Evolutionary conservation across 805 yeast genomes (phyloP).

Genomic region (Nakazawaea pomicola): DNA sequence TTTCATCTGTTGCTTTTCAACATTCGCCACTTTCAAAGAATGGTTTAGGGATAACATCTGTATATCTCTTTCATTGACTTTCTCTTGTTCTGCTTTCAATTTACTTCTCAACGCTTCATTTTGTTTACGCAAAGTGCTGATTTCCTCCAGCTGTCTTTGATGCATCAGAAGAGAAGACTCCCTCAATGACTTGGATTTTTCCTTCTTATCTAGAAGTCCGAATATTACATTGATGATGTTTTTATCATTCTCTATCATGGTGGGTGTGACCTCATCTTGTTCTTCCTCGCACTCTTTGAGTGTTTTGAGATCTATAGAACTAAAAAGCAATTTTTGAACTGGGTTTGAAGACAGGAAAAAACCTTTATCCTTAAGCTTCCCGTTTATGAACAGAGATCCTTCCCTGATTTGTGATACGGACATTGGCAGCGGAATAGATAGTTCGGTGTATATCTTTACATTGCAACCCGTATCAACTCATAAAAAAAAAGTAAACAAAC

Average conservation of each 20-base stretch:
- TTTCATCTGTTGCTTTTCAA: constrained; percentile 5
- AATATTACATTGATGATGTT: constrained; percentile 23
- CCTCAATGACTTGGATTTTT: constrained; percentile 18
- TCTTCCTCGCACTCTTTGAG: constrained; percentile 2
- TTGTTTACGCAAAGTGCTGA: constrained; percentile 4
- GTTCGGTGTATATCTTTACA: neutral
- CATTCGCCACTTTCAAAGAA: neutral
- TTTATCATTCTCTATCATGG: constrained; percentile 26
- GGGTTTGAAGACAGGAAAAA: constrained; percentile 19
- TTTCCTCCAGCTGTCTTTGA: constrained; percentile 4
- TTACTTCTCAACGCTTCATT: constrained; percentile 4
- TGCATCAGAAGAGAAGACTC: constrained; percentile 12
- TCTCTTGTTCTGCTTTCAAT: neutral
- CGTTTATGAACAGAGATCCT: constrained; percentile 18
- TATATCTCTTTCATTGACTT: constrained; percentile 4
- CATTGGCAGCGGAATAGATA: neutral
- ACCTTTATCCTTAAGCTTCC: constrained; percentile 21
- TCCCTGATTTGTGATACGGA: constrained; percentile 8
- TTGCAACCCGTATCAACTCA: no score
- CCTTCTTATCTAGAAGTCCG: constrained; percentile 20
- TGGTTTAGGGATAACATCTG: constrained; percentile 5
- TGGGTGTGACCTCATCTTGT: neutral
- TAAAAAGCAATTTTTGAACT: constrained; percentile 17
- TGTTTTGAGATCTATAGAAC: constrained; percentile 16
- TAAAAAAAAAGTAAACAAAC: neutral